A percentile compares a stretch with the other conserved stretches of the same genome.
Evolutionary conservation across 192 early-diverging fungal genomes (phyloP).

Genomic region (Podila minutissima): DNA sequence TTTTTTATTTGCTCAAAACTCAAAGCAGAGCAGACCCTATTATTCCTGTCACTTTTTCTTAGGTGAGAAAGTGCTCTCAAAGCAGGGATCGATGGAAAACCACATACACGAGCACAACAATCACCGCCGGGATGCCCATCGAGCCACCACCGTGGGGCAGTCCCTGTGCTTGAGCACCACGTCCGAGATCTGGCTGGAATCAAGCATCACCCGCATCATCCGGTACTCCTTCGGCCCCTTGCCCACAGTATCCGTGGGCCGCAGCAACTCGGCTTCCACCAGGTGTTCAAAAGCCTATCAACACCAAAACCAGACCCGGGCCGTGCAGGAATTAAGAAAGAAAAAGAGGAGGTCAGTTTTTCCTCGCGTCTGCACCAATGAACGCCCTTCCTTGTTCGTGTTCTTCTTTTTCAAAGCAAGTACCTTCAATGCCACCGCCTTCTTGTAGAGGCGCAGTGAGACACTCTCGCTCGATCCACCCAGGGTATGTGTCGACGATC

Average conservation of each 20-base stretch:
- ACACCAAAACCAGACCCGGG: background rate
- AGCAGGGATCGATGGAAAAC: too few species aligned
- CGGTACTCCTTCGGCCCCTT: conserved; percentile 87
- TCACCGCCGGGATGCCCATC: conserved; percentile 63
- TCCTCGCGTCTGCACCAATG: background rate
- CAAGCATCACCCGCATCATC: conserved; percentile 85
- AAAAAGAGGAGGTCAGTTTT: background rate
- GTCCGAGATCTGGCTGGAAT: conserved; percentile 71
- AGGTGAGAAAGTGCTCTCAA: background rate
- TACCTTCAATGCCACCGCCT: conserved; percentile 86
- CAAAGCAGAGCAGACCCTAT: too few species aligned
- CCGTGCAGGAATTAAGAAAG: background rate
- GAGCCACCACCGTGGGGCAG: conserved; percentile 68
- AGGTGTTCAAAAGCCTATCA: conserved; percentile 83
- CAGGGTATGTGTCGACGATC: conserved; percentile 30
- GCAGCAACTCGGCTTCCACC: conserved; percentile 73
- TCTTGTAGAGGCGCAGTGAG: conserved; percentile 78
- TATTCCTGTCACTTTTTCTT: background rate
- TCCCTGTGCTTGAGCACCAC: conserved; percentile 67
- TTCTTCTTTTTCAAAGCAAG: background rate
- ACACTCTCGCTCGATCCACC: conserved; percentile 48
- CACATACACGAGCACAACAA: background rate
- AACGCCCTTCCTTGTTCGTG: background rate
- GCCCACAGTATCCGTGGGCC: conserved; percentile 59
- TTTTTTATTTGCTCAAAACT: too few species aligned